Evolutionary conservation across 1,284 basidiomycete species (phyloP), one percentile per base, ranked within the genome.

Genomic region (Ustilago trichophora): DNA sequence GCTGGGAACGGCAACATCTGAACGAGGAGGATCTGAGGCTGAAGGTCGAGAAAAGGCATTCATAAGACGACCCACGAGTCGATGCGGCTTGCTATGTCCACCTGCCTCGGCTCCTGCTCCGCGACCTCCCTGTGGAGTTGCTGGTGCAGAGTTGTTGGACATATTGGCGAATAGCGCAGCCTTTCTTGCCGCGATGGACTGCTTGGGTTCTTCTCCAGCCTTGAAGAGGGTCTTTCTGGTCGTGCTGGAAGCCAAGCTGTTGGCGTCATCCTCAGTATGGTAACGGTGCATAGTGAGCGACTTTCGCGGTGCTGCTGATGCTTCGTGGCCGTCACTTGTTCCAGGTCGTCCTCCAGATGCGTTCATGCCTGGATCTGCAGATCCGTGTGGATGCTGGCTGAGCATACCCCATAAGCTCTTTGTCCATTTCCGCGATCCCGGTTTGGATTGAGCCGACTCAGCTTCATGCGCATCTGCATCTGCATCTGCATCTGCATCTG

Each of bases 401-500:
- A 66, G 44, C 53, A 59, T 69, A 7, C 71, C 67, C 71, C 71
- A 73, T 19, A 73, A 37, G 42, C 62, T 58, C 44, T 63, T 70
- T 0, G 55, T 65, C 71, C 71, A 71, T 22, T 56, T 63, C 15
- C 59, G 44, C 3, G 55, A 34, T 9, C 47, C 55, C 2, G 40
- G 31, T 15, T 55, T 66, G 7, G 42, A 25, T 4, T 43, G 25
- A 12, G 42, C n/a, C 13, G 37, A 10, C 8, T 54, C 46, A 12
- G 19, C 19, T 6, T 53, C 54, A 13, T 52, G 49, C 37, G 16
- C 13, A 13, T 45, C 32, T 8, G 18, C 31, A 7, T 47, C 38
- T 7, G 27, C 26, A 11, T 41, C 21, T 8, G 18, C 35, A 15
- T 15, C 21, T 15, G 34, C 4, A 4, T 26, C 48, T 3, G 41